phyloP scores from a whole-genome alignment of 257 asterid species.

The Solanum chmielewskii region DNA sequence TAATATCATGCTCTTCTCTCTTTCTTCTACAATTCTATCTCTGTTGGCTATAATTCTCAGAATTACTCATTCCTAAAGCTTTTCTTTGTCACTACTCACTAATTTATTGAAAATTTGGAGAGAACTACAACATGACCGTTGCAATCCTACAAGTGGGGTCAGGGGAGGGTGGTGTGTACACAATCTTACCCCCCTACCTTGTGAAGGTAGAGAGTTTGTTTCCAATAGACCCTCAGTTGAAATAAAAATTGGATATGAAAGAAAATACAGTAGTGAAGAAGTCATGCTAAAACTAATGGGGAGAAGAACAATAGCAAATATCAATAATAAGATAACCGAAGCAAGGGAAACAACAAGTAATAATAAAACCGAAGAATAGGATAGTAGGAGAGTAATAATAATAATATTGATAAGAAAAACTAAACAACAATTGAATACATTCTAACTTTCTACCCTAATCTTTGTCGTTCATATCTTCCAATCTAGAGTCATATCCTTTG shows the following conservation, averaged over 20 bases:
- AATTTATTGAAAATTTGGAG: background rate
- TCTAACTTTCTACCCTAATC: background rate
- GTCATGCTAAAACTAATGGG: background rate
- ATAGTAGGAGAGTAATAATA: background rate
- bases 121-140: background rate
- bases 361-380: background rate
- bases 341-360: background rate
- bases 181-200: background rate
- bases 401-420: background rate
- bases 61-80: background rate
- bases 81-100: background rate
- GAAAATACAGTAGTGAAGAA: background rate
- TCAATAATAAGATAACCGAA: background rate
- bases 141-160: background rate
- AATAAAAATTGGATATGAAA: background rate
- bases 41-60: background rate
- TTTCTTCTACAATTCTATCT: background rate
- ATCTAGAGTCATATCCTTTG: background rate
- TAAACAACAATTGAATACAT: background rate
- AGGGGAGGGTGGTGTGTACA: background rate
- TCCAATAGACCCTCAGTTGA: background rate
- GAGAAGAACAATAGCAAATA: background rate
- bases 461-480: background rate
- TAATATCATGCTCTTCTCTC: background rate
- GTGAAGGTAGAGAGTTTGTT: background rate